These are phyloP conservation scores for Monosporozyma unispora DNA, from an alignment of 805 yeast genomes.

Conservation along the genomic window DNA sequence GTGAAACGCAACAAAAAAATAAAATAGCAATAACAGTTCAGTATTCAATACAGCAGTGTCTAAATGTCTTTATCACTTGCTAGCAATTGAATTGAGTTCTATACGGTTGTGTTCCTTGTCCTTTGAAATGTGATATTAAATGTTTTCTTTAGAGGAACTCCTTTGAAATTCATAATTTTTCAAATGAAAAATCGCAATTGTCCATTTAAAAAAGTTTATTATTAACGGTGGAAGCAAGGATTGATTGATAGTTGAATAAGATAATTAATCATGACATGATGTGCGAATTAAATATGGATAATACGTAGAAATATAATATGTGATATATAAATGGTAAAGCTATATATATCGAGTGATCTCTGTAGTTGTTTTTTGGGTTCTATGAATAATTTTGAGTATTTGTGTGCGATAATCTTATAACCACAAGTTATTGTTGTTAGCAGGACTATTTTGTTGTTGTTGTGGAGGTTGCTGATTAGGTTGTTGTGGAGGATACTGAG, in stretches of 20 bases:
- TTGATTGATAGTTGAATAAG: too few relatives aligned
- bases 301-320: too few relatives aligned
- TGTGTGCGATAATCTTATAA: not conserved
- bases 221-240: too few relatives aligned
- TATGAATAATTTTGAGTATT: not conserved
- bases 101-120: not conserved
- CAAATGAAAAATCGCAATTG: not conserved
- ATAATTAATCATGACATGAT: too few relatives aligned
- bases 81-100: not conserved
- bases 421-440: conserved; percentile 10
- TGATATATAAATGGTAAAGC: not conserved
- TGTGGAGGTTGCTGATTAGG: conserved; percentile 4
- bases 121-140: not conserved
- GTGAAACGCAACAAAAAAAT: too few relatives aligned
- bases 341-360: not conserved
- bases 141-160: not conserved
- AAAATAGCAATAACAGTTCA: too few relatives aligned
- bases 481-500: conserved; percentile 6
- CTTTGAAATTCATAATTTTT: not conserved
- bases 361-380: too few relatives aligned
- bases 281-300: too few relatives aligned
- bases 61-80: not conserved
- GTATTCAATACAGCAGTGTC: too few relatives aligned
- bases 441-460: conserved; percentile 5
- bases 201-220: too few relatives aligned